Evolutionary conservation across 1,284 basidiomycete species (phyloP).

Genomic region (Microbotryum violaceum): DNA sequence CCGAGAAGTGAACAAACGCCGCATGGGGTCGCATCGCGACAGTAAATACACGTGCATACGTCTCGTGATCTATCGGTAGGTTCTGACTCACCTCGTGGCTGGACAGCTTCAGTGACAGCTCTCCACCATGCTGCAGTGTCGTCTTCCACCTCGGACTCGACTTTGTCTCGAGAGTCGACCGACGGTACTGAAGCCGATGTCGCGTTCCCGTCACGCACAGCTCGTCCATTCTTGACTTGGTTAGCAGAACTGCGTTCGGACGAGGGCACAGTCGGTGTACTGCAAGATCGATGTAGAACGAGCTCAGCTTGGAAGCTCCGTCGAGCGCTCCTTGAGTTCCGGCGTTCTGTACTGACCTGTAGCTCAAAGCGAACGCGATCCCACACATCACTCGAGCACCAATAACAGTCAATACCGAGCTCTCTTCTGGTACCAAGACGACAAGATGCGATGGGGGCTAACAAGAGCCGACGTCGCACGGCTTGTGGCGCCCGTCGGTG

Average conservation of each 20-base stretch:
- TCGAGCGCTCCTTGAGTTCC: no score
- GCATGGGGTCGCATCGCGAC: not conserved
- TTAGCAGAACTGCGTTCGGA: not conserved
- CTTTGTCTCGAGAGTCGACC: not conserved
- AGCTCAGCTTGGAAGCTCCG: no score
- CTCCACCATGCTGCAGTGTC: slow-evolving; percentile 4
- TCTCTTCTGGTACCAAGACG: no score
- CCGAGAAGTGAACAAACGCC: not conserved
- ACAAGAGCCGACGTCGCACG: no score
- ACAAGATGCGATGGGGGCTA: no score
- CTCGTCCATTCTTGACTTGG: not conserved
- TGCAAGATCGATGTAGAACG: not conserved
- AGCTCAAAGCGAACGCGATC: no score
- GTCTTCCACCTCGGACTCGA: not conserved
- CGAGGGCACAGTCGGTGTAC: not conserved
- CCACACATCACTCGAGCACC: no score
- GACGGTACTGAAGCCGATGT: not conserved
- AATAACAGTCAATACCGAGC: no score
- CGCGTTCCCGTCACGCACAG: no score
- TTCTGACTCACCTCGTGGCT: slow-evolving; percentile 8
- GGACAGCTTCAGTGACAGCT: slow-evolving; percentile 1
- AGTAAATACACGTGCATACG: not conserved
- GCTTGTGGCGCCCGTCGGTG: no score
- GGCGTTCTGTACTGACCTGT: no score
- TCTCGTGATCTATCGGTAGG: not conserved